These are phyloP conservation scores for Nidula niveotomentosa DNA, from an alignment of 1,284 basidiomycete genomes.

Conservation along the genomic window DNA sequence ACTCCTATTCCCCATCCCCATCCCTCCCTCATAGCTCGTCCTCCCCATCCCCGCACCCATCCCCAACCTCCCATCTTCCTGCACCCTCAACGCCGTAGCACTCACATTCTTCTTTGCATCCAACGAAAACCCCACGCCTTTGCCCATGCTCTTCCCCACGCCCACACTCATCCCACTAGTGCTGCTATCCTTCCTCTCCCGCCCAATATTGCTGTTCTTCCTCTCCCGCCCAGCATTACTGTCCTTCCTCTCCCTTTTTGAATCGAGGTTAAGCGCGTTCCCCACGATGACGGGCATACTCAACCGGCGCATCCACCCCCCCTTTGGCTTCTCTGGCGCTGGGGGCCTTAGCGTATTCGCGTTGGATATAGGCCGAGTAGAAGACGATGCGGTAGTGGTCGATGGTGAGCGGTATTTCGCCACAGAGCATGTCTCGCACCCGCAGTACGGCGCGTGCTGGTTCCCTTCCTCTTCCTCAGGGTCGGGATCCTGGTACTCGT, in stretches of 20 bases:
- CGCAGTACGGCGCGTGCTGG: constrained; percentile 47
- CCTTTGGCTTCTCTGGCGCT: constrained; percentile 43
- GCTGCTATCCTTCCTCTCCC: no score
- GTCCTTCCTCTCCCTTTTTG: constrained; percentile 30
- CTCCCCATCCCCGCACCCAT: constrained; percentile 21
- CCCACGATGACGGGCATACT: constrained; percentile 60
- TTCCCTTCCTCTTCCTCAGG: neutral
- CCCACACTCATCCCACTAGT: no score
- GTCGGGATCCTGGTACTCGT: constrained; percentile 3
- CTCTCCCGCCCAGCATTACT: constrained; percentile 15
- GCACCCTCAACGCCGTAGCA: constrained; percentile 30
- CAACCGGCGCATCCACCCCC: constrained; percentile 70
- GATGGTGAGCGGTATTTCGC: neutral
- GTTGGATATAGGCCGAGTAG: neutral
- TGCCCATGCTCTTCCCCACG: constrained; percentile 16
- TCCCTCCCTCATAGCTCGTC: constrained; percentile 41
- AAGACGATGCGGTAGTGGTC: constrained; percentile 1
- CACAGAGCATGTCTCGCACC: constrained; percentile 59
- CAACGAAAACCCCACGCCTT: constrained; percentile 31
- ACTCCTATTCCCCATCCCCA: constrained; percentile 39
- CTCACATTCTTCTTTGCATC: constrained; percentile 46
- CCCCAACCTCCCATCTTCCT: constrained; percentile 31
- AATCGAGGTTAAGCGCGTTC: constrained; percentile 46
- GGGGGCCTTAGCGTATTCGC: constrained; percentile 28
- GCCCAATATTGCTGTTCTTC: no score